These are phyloP conservation scores for Flaveria floridana DNA, from an alignment of 140 eudicot genomes.

Conservation along the genomic window DNA sequence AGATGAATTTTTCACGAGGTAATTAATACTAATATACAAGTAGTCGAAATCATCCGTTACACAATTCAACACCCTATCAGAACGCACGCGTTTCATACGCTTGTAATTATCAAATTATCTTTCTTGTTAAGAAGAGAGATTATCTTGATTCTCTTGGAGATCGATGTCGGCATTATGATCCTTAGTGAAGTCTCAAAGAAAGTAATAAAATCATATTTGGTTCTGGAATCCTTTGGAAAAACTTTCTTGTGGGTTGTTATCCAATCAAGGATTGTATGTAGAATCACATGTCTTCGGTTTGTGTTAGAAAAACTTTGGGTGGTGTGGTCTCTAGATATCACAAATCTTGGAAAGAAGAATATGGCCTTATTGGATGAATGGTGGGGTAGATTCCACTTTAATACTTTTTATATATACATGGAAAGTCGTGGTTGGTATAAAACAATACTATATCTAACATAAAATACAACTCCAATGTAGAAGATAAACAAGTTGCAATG, in stretches of 20 bases:
- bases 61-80: no score
- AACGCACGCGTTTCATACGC: no score
- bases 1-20: no score
- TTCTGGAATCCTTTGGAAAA: not conserved
- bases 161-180: not conserved
- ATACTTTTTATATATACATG: not conserved
- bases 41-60: no score
- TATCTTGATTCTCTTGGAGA: not conserved
- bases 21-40: no score
- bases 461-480: no score
- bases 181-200: not conserved
- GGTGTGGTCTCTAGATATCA: conserved; percentile 12
- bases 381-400: conserved; percentile 11
- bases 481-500: no score
- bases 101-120: no score
- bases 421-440: not conserved
- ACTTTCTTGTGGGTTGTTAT: not conserved
- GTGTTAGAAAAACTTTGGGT: conserved; percentile 6
- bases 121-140: not conserved
- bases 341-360: conserved; percentile 19
- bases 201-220: not conserved
- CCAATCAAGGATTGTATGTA: not conserved
- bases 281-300: conserved; percentile 15
- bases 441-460: not conserved
- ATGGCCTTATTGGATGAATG: conserved; percentile 5